Percentiles rank a stretch among this genome's conserved stretches.
These are phyloP conservation scores for Gentiana straminea DNA, from an alignment of 257 asterid genomes.

Conservation along the genomic window DNA sequence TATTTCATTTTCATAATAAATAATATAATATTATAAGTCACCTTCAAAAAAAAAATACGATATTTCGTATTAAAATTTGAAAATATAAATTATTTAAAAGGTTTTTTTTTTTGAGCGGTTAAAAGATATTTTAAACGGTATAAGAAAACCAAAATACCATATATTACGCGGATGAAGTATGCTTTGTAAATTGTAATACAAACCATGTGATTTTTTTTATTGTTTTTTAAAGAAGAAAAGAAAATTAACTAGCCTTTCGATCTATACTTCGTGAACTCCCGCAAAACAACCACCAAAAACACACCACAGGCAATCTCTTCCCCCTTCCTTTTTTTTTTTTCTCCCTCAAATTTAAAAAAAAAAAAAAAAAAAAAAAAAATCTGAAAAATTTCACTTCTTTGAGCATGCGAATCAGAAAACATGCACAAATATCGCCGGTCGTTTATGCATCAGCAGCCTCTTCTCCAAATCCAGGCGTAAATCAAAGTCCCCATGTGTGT, in stretches of 20 bases:
- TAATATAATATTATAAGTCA: no score
- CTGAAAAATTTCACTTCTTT: background rate
- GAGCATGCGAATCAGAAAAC: slow-evolving; percentile 42
- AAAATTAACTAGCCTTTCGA: slow-evolving; percentile 1
- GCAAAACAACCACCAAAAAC: slow-evolving; percentile 1
- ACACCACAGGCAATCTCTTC: background rate
- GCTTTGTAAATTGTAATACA: no score
- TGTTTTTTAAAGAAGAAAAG: background rate
- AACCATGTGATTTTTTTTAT: no score
- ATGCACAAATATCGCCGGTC: slow-evolving; percentile 33
- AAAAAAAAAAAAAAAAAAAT: background rate
- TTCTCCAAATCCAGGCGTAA: slow-evolving; percentile 2
- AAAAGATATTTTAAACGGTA: no score
- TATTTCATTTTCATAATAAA: no score
- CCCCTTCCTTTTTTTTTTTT: background rate
- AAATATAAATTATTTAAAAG: no score
- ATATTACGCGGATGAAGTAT: no score
- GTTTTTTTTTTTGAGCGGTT: no score
- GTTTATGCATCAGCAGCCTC: slow-evolving; percentile 6
- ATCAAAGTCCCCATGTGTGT: slow-evolving; percentile 16
- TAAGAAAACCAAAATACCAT: no score
- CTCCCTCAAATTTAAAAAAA: background rate
- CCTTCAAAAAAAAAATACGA: no score
- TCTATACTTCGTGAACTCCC: slow-evolving; percentile 3
- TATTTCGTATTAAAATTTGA: no score